Evolutionary conservation across 2,329 filamentous ascomycete genomes (phyloP).

Genomic region (Apiospora aurea): DNA sequence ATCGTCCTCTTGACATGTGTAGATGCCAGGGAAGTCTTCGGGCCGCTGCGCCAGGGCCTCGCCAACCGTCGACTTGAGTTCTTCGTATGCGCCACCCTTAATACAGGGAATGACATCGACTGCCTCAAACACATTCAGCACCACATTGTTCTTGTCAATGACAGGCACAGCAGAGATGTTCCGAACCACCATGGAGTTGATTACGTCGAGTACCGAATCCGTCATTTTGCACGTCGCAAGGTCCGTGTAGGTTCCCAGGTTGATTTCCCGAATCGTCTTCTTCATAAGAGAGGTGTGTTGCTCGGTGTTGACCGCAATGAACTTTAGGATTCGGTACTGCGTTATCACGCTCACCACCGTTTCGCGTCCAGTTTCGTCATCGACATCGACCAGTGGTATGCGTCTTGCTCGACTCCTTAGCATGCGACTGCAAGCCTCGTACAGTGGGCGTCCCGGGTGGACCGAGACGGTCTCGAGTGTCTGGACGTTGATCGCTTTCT

Average conservation of each 20-base stretch:
- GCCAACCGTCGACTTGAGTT: slow-evolving; percentile 83
- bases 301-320: slow-evolving; percentile 91
- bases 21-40: slow-evolving; percentile 94
- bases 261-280: slow-evolving; percentile 84
- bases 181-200: slow-evolving; percentile 88
- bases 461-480: slow-evolving; percentile 97
- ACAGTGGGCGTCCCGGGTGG: slow-evolving; percentile 86
- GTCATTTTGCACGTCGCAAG: slow-evolving; percentile 87
- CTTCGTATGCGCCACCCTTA: slow-evolving; percentile 91
- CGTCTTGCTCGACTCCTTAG: slow-evolving; percentile 89
- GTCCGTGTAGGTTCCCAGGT: slow-evolving; percentile 82
- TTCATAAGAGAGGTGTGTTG: slow-evolving; percentile 87
- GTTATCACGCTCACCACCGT: slow-evolving; percentile 97
- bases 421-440: slow-evolving; percentile 95
- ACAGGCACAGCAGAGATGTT: slow-evolving; percentile 97
- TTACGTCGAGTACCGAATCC: slow-evolving; percentile 91
- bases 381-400: slow-evolving; percentile 91
- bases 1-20: slow-evolving; percentile 92
- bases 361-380: slow-evolving; percentile 90
- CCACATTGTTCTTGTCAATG: slow-evolving; percentile 75
- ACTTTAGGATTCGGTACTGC: slow-evolving; percentile 98
- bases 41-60: slow-evolving; percentile 87
- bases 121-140: slow-evolving; percentile 97
- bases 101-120: slow-evolving; percentile 97
- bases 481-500: slow-evolving; percentile 88